phyloP scores from a whole-genome alignment of 1,139 yeast species.

The Kodamaea fungicola region DNA sequence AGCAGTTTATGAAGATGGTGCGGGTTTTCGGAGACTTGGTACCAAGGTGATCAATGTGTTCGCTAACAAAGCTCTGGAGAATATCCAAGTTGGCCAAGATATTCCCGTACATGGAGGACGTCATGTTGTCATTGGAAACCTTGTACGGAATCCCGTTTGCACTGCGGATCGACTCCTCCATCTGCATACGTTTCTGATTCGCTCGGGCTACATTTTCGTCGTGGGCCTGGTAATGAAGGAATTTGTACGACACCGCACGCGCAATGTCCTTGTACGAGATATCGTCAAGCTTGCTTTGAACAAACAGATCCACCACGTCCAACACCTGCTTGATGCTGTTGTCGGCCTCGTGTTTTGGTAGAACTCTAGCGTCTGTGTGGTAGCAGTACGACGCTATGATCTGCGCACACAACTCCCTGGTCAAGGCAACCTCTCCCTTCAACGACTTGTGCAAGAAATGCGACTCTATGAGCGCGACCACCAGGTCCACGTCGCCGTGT shows the following conservation, averaged over 20 bases:
- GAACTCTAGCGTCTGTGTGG: constrained; percentile 10
- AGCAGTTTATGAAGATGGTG: constrained; percentile 33
- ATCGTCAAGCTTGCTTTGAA: constrained; percentile 11
- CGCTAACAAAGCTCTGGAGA: constrained; percentile 21
- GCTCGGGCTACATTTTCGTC: constrained; percentile 22
- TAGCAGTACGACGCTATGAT: constrained; percentile 40
- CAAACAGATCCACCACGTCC: constrained; percentile 30
- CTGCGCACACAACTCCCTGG: constrained; percentile 30
- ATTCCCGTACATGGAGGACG: constrained; percentile 27
- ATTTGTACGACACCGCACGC: constrained; percentile 27
- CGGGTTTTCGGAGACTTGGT: constrained; percentile 17
- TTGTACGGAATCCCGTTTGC: constrained; percentile 16
- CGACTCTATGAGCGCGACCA: constrained; percentile 34
- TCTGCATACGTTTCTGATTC: constrained; percentile 5
- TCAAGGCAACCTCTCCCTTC: constrained; percentile 32
- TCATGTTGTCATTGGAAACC: constrained; percentile 19
- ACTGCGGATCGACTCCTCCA: neutral
- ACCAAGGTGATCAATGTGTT: constrained; percentile 24
- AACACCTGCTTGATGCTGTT: constrained; percentile 26
- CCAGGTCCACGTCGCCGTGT: constrained; percentile 38
- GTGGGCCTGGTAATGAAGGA: constrained; percentile 22
- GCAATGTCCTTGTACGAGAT: constrained; percentile 30
- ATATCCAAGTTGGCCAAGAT: constrained; percentile 29
- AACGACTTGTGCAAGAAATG: constrained; percentile 33
- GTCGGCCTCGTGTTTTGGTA: constrained; percentile 14